Base-by-base conservation (phyloP, 805 yeast genomes). In the Suhomyces kilbournensis region DNA sequence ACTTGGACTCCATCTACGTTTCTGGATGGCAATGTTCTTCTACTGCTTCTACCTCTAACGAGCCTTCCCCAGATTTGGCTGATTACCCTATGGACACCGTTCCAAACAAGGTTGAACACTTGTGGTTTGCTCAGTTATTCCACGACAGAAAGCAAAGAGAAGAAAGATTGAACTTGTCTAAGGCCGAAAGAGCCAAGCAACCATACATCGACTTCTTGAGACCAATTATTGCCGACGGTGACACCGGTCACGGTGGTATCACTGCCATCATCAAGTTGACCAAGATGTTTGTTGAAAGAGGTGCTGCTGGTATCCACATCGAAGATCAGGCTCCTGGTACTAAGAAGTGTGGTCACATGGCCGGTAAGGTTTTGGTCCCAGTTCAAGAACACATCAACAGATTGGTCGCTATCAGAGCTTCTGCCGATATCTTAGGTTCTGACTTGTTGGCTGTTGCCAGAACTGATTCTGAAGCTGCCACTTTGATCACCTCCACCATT, bases 251-350 rank as follows among this genome's bases (percentile, higher is more conserved):
- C 71, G 99, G 99, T 75, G 98, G 99, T 69, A 81, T 91, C 63
- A 92, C 98, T 54, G 98, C 98, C 52, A 90, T 90, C 61, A 87
- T 91, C 76, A 93, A 93, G 76, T 83, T 93, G 70, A 91, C 97
- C 65, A 93, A 93, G 78, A 80, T 93, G 84, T 93, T 93, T 69
- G 89, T 93, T 63, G 98, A 93, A 78, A 85, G 96, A 65, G 98
- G 98, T 72, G 99, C 98, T 52, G 97, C 98, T 54, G 98, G 98
- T 68, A 91, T 93, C 65, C 99, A 93, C 71, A 91, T 93, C 69
- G 99, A 93, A 77, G 98, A 93, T 75, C 98, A 93, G 80, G 97
- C 97, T 51, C 97, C 98, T 51, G 97, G 97, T 64, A 93, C 97
- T 64, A 93, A 93, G 75, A 93, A 93, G 77, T 93, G 98, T 78